A percentile compares a stretch with the other conserved stretches of the same genome.
Conservation (phyloP, 345 rosid species). For the Moricandia arvensis region DNA sequence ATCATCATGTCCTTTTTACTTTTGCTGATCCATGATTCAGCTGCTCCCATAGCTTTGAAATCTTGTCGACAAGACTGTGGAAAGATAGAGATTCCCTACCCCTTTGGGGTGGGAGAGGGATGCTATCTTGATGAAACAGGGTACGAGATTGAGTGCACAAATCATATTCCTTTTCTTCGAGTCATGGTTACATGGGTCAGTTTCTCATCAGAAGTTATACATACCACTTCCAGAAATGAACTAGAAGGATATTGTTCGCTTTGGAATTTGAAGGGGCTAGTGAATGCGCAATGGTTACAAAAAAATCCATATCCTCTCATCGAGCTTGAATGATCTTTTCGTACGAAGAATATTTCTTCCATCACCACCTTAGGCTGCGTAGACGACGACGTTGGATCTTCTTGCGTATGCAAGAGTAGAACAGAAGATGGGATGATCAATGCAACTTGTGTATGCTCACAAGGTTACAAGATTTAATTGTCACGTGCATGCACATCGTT, state of each 20-base stretch:
- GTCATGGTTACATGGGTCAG: background rate
- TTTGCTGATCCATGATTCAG: background rate
- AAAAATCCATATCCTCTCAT: background rate
- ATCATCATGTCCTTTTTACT: background rate
- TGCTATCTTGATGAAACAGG: background rate
- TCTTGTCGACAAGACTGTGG: background rate
- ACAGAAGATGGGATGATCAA: background rate
- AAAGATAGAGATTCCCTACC: background rate
- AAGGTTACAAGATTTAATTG: background rate
- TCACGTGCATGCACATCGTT: too few species aligned
- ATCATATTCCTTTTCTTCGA: too few species aligned
- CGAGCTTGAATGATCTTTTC: background rate
- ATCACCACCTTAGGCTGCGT: background rate
- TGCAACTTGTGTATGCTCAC: background rate
- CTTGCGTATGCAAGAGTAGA: background rate
- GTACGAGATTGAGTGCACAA: background rate
- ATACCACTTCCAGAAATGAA: background rate
- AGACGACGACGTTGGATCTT: background rate
- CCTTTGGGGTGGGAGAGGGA: background rate
- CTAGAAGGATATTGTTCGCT: too few species aligned
- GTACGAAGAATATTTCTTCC: background rate
- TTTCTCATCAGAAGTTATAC: background rate
- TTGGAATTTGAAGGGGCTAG: background rate
- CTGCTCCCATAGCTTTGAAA: background rate
- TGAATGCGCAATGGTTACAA: background rate